Conservation (phyloP, 1,139 yeast genomes). For the Zygosaccharomyces sapae region DNA sequence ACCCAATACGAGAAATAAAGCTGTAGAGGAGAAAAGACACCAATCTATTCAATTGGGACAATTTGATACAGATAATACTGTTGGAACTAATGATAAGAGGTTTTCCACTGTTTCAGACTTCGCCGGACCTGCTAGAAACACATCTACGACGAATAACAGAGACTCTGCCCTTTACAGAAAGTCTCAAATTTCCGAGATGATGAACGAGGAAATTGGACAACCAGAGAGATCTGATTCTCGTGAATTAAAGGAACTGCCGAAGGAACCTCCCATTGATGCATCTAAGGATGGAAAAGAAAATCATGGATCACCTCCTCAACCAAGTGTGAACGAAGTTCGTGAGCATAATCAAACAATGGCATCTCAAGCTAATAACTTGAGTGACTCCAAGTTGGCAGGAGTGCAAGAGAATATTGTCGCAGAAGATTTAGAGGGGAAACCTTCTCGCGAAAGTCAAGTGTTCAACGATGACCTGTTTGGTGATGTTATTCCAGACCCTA, state of each 20-base stretch:
- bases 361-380: not conserved
- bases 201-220: not conserved
- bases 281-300: not conserved
- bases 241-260: not conserved
- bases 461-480: slow-evolving; percentile 32
- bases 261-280: not conserved
- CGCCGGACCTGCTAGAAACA: not conserved
- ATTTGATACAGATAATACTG: not conserved
- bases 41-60: not conserved
- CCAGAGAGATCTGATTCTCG: not conserved
- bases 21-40: not conserved
- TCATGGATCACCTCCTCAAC: not conserved
- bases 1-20: not conserved
- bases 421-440: not conserved
- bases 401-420: not conserved
- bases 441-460: slow-evolving; percentile 23
- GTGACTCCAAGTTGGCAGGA: not conserved
- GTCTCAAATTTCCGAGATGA: not conserved
- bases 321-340: not conserved
- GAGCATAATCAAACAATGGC: not conserved
- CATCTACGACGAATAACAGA: not conserved
- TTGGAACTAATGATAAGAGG: not conserved
- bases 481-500: slow-evolving; percentile 17
- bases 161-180: not conserved
- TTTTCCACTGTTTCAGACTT: not conserved